Percentiles rank a stretch among this genome's conserved stretches.
Evolutionary conservation across 805 yeast genomes (phyloP).

Genomic region (Schwanniomyces occidentalis): DNA sequence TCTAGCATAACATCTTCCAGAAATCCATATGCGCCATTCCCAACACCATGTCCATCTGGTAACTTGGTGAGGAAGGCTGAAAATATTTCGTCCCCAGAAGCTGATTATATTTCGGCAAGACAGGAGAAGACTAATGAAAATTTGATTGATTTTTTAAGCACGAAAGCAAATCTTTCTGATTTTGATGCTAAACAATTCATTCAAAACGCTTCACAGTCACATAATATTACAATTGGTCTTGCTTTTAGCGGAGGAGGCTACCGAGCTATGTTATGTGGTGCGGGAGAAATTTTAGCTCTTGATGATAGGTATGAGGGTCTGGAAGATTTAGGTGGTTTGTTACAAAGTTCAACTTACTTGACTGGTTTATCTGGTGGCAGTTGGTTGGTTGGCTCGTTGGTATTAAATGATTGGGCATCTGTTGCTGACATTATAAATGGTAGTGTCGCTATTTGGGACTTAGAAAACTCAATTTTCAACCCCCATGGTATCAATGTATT

Average conservation of each 20-base stretch:
- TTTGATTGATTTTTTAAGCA: slow-evolving; percentile 24
- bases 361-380: slow-evolving; percentile 44
- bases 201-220: slow-evolving; percentile 16
- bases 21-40: slow-evolving; percentile 26
- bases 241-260: slow-evolving; percentile 28
- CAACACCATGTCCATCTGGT: slow-evolving; percentile 29
- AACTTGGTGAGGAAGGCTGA: slow-evolving; percentile 28
- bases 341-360: slow-evolving; percentile 40
- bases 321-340: slow-evolving; percentile 35
- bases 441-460: slow-evolving; percentile 58
- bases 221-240: slow-evolving; percentile 26
- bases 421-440: slow-evolving; percentile 29
- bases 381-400: slow-evolving; percentile 39
- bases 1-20: slow-evolving; percentile 1
- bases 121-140: slow-evolving; percentile 30
- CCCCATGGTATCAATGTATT: slow-evolving; percentile 65
- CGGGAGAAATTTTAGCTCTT: slow-evolving; percentile 42
- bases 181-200: slow-evolving; percentile 34
- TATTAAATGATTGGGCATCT: slow-evolving; percentile 37
- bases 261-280: slow-evolving; percentile 42
- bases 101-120: slow-evolving; percentile 24
- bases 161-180: slow-evolving; percentile 30
- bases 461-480: slow-evolving; percentile 57
- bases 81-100: slow-evolving; percentile 23
- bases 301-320: slow-evolving; percentile 35